These are phyloP conservation scores for Paramecium bursaria DNA, from an alignment of 73 alveolate genomes.

Conservation along the genomic window DNA sequence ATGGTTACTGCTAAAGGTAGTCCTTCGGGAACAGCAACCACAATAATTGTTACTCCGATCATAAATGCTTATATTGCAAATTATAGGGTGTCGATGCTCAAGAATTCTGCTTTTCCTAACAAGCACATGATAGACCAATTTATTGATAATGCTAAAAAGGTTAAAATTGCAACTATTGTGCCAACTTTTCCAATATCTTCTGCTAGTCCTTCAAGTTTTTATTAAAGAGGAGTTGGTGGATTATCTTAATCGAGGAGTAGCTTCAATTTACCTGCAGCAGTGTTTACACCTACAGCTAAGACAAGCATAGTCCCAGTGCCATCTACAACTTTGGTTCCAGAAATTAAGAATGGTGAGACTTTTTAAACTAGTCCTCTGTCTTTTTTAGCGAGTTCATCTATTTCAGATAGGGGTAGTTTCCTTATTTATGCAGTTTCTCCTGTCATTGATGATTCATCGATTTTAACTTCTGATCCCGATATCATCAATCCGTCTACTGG, in stretches of 20 bases:
- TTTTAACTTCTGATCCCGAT: slow-evolving; percentile 71
- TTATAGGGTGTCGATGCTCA: slow-evolving; percentile 73
- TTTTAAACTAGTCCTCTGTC: neutral
- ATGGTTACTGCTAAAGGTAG: slow-evolving; percentile 96
- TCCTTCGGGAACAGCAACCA: slow-evolving; percentile 99
- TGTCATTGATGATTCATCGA: slow-evolving; percentile 76
- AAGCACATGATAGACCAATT: slow-evolving; percentile 74
- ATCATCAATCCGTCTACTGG: slow-evolving; percentile 75
- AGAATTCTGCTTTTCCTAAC: slow-evolving; percentile 68
- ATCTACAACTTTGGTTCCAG: slow-evolving; percentile 74
- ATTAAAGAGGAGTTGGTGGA: slow-evolving; percentile 72
- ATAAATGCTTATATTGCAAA: slow-evolving; percentile 72
- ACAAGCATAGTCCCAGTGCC: slow-evolving; percentile 73
- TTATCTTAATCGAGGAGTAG: slow-evolving; percentile 52
- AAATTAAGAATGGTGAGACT: slow-evolving; percentile 42
- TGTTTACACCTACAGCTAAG: slow-evolving; percentile 70
- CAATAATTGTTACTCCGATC: slow-evolving; percentile 90
- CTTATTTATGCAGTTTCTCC: slow-evolving; percentile 77
- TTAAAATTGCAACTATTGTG: slow-evolving; percentile 77
- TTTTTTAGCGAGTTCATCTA: slow-evolving; percentile 10
- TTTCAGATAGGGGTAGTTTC: slow-evolving; percentile 60
- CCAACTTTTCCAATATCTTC: slow-evolving; percentile 88
- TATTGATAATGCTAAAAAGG: slow-evolving; percentile 75
- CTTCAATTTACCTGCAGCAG: slow-evolving; percentile 62
- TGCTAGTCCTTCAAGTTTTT: slow-evolving; percentile 82